Evolutionary conservation across 805 yeast genomes (phyloP), one percentile per base, ranked within the genome.

Genomic region (Yarrowia bubula): DNA sequence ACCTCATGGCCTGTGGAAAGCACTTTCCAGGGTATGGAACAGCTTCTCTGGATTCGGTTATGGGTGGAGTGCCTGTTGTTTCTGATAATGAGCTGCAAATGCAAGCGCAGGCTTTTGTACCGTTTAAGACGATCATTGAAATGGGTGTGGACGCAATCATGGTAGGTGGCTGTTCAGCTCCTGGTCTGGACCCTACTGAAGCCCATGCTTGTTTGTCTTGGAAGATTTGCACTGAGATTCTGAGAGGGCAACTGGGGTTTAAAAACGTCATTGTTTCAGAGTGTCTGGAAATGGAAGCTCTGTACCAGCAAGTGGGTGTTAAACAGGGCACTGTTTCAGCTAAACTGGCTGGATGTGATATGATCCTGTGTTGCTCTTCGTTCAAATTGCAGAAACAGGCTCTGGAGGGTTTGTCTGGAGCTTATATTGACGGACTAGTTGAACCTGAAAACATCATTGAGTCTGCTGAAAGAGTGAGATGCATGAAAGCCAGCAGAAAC

Each of bases 121-220:
- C 58, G 9, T 51, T 51, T 35, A 51, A 51, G 13, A 33, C 58
- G 5, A 51, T 37, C 35, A 51, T 51, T 14, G 58, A 51, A 3
- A 13, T 17, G 43, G 58, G 17, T 2, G 3, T 14, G 9, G 58
- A 51, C 11, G 58, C 58, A 3, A 51, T 51, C 8, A 51, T 51
- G 88, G 86, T 85, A 3, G 86, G 87, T 14, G 88, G 88, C 14
- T 84, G 87, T 68, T 88, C 87, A 1, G 84, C 85, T 13, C 89
- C 89, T 0, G 80, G 82, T 43, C 79, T 85, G 14, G 78, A 85
- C 31, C 84, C 84, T 10, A 84, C 83, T 68, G 89, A 86, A 69
- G 80, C 83, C 41, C 87, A 85, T 71, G 88, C 88, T 4, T 85
- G 88, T 68, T 75, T 86, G 65, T 81, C 85, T 37, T 87, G 87